Base-by-base conservation (phyloP, 768 basidiomycete genomes). In the Lactarius hengduanensis region DNA sequence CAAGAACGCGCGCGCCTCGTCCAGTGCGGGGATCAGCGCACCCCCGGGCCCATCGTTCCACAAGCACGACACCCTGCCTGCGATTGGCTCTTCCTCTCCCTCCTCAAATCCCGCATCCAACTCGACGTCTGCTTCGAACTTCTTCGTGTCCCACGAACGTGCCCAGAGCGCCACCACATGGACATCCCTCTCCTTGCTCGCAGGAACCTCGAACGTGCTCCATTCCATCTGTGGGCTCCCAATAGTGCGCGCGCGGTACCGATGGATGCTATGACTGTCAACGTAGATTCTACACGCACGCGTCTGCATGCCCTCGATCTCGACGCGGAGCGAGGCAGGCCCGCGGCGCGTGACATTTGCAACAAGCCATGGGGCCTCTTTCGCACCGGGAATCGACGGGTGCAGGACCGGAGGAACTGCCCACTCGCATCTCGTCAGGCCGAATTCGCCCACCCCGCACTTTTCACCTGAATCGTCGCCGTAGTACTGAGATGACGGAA, bases 1-100 rank as follows among this genome's bases (percentile, higher is more conserved):
- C 32, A 70, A 59, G 38, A 70, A 70, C 41, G 13, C 36, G 15
- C 58, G 60, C 1, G 63, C 67, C n/a, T 68, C 69, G n/a, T 64
- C 67, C 0, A 68, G 57, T 18, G 67, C 67, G 0, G 69, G 67
- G 8, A 68, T 64, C 7, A 32, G 20, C 3, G 60, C 69, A 4
- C 58, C 66, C 10, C 57, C 57, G 0, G 67, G 61, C 38, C 54
- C 57, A 45, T 69, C 66, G 8, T 62, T 67, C 67, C 69, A 70
- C 43, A 43, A 20, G 11, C 69, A 70, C 32, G 67, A 60, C 5
- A 70, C 60, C 10, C 57, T 55, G 10, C 69, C 69, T 26, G 18
- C 34, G 16, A 68, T 59, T 3, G 7, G 20, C 18, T 22, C 50
- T 6, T 22, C 16, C 4, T 10, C 26, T 0, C 22, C 58, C 4